phyloP scores from a whole-genome alignment of 192 early-diverging fungal genomes.

The Polychytrium aggregatum region DNA sequence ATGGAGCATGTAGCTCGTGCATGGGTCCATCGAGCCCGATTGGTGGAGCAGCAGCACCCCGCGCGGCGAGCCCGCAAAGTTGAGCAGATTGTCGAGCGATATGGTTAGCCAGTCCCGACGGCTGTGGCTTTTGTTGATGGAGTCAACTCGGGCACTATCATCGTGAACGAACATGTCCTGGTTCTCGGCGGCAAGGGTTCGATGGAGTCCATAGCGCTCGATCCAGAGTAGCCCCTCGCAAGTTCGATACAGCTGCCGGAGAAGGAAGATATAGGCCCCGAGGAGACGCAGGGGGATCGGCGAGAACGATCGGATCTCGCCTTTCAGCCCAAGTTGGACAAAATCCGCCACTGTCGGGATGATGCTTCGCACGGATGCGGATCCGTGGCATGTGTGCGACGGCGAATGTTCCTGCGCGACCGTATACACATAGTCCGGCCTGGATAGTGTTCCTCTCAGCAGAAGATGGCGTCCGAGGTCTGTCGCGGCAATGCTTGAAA shows the following conservation, averaged over 20 bases:
- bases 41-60: conserved; percentile 31
- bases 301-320: background rate
- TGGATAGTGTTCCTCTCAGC: background rate
- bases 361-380: no score
- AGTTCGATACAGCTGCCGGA: conserved; percentile 35
- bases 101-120: conserved; percentile 22
- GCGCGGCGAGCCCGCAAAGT: conserved; percentile 37
- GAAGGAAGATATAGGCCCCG: conserved; percentile 28
- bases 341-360: no score
- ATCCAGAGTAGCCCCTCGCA: conserved; percentile 29
- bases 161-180: conserved; percentile 1
- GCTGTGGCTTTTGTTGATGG: background rate
- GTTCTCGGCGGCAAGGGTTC: conserved; percentile 14
- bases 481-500: no score
- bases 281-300: conserved; percentile 14
- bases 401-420: background rate
- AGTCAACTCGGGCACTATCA: background rate
- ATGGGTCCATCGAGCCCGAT: conserved; percentile 27
- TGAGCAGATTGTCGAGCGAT: conserved; percentile 35
- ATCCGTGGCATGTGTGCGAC: background rate
- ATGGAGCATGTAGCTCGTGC: conserved; percentile 35
- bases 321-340: no score
- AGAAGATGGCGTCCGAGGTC: no score
- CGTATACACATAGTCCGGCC: background rate
- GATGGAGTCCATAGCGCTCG: conserved; percentile 19